Percentiles rank a stretch among this genome's conserved stretches.
Evolutionary conservation across 2,329 filamentous ascomycete genomes (phyloP).

Genomic region (Spiromastix sp.): DNA sequence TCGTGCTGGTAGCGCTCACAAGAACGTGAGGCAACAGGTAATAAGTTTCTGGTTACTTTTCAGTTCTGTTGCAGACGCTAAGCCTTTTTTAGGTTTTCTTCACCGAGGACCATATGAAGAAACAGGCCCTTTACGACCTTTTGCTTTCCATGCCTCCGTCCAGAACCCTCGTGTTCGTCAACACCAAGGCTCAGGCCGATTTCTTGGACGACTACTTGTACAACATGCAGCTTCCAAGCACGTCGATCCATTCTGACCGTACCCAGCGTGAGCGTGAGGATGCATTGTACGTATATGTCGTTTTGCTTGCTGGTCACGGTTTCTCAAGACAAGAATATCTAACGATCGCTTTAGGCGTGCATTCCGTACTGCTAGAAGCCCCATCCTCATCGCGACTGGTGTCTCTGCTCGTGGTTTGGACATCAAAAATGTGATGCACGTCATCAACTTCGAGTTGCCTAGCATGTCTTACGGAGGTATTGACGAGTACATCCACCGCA

Average conservation of each 20-base stretch:
- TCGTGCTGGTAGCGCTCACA: constrained; percentile 70
- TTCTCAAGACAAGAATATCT: constrained; percentile 4
- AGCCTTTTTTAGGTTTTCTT: constrained; percentile 45
- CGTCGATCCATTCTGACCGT: constrained; percentile 78
- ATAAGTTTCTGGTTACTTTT: constrained; percentile 9
- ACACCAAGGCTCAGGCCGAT: constrained; percentile 67
- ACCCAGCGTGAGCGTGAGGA: constrained; percentile 89
- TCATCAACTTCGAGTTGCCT: constrained; percentile 90
- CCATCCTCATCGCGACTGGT: constrained; percentile 78
- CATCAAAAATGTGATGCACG: constrained; percentile 73
- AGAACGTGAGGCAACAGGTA: constrained; percentile 67
- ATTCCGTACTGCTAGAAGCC: constrained; percentile 64
- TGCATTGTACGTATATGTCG: constrained; percentile 50
- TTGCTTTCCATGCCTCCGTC: constrained; percentile 59
- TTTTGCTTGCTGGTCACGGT: background rate
- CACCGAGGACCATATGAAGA: constrained; percentile 57
- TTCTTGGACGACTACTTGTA: constrained; percentile 79
- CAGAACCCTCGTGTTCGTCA: constrained; percentile 84
- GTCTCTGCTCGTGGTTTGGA: constrained; percentile 84
- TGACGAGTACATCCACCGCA: constrained; percentile 86
- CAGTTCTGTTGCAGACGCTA: constrained; percentile 5
- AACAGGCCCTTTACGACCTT: constrained; percentile 59
- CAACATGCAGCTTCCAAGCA: constrained; percentile 68
- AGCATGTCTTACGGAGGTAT: constrained; percentile 69
- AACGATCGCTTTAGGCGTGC: constrained; percentile 50